A percentile compares a stretch with the other conserved stretches of the same genome.
Conservation (phyloP, 2,329 filamentous ascomycete genomes). For the Aureobasidium sp. region DNA sequence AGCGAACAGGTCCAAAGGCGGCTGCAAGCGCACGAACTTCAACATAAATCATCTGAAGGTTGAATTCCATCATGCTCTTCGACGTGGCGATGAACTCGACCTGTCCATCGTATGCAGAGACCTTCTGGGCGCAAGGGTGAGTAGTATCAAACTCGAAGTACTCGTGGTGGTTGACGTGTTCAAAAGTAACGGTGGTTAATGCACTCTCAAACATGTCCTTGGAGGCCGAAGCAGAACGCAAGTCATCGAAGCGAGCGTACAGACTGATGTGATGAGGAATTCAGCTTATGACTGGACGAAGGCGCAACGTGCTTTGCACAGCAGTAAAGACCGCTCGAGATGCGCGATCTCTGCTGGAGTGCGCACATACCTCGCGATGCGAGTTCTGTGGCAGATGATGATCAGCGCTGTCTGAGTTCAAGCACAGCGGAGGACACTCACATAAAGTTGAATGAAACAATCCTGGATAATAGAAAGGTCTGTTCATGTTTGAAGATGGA, state of each 20-base stretch:
- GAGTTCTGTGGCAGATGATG: neutral
- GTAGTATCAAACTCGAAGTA: neutral
- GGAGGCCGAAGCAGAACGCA: constrained; percentile 35
- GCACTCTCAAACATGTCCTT: constrained; percentile 23
- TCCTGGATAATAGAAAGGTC: neutral
- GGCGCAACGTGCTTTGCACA: neutral
- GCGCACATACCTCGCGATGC: neutral
- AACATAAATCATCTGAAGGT: constrained; percentile 19
- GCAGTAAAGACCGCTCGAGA: neutral
- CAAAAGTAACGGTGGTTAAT: constrained; percentile 19
- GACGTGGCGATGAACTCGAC: constrained; percentile 28
- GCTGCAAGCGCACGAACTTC: constrained; percentile 25
- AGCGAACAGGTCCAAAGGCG: constrained; percentile 29
- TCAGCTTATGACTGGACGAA: neutral
- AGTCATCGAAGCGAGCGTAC: neutral
- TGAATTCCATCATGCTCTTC: constrained; percentile 23
- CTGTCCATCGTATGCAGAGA: constrained; percentile 31
- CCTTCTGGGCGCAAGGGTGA: neutral
- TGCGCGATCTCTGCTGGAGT: neutral
- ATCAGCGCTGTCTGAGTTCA: neutral
- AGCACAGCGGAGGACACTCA: neutral
- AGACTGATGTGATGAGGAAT: neutral
- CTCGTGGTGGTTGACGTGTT: constrained; percentile 24
- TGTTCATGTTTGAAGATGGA: neutral
- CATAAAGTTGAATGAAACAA: neutral